Percentiles rank a stretch among this genome's conserved stretches.
Conservation (phyloP, 495 filamentous ascomycete genomes). For the Clohesyomyces aquaticus region DNA sequence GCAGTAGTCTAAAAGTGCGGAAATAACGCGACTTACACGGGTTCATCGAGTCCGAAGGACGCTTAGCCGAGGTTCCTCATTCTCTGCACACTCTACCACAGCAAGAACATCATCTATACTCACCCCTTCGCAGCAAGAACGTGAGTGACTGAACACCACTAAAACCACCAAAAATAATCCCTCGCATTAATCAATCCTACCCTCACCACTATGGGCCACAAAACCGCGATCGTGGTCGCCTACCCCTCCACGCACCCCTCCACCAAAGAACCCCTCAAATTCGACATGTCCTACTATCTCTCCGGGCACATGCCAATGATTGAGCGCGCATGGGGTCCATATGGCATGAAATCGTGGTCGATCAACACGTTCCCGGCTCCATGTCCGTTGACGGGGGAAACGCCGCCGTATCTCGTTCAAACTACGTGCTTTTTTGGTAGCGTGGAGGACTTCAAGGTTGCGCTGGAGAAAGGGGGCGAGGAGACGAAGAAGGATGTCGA, state of each 20-base stretch:
- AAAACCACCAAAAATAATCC: neutral
- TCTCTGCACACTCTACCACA: neutral
- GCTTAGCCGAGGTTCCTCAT: neutral
- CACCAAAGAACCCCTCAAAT: constrained; percentile 13
- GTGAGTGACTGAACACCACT: neutral
- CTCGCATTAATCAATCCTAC: neutral
- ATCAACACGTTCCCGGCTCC: constrained; percentile 19
- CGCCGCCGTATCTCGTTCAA: constrained; percentile 19
- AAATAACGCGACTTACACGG: neutral
- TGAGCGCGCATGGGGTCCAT: neutral
- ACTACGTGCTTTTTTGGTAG: neutral
- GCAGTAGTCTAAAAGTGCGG: too few species aligned
- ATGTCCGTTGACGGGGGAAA: constrained; percentile 13
- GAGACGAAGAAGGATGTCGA: constrained; percentile 5
- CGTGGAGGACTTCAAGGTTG: constrained; percentile 8
- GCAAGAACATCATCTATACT: neutral
- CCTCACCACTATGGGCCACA: neutral
- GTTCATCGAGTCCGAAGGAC: neutral
- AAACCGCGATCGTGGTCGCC: constrained; percentile 10
- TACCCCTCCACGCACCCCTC: constrained; percentile 19
- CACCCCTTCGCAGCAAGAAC: neutral
- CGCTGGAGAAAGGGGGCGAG: constrained; percentile 6
- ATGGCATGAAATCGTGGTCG: constrained; percentile 10
- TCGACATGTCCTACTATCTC: constrained; percentile 19
- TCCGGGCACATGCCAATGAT: constrained; percentile 9